phyloP scores from a whole-genome alignment of 2,329 filamentous ascomycete genomes.

The Claviceps sorghi region DNA sequence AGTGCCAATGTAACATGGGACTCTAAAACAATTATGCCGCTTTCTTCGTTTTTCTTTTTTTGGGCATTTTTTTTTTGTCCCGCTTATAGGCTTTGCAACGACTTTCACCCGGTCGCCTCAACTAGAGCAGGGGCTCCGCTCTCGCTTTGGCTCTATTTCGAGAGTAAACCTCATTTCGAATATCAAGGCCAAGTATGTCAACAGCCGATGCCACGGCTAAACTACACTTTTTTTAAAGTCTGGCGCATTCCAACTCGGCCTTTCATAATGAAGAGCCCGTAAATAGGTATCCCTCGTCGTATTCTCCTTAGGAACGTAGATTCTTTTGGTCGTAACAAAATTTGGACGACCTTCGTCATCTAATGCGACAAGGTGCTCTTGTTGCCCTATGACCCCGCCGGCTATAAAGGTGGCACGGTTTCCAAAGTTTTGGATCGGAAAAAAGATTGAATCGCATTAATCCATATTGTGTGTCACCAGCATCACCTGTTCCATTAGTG shows the following conservation, averaged over 20 bases:
- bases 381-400: slow-evolving; percentile 55
- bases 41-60: background rate
- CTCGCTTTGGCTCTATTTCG: slow-evolving; percentile 14
- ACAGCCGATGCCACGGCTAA: background rate
- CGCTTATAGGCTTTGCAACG: slow-evolving; percentile 12
- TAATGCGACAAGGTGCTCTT: slow-evolving; percentile 56
- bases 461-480: slow-evolving; percentile 56
- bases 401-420: slow-evolving; percentile 44
- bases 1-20: background rate
- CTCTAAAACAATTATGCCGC: background rate
- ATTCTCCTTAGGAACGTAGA: slow-evolving; percentile 41
- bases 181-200: slow-evolving; percentile 27
- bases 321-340: slow-evolving; percentile 46
- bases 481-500: slow-evolving; percentile 51
- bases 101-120: slow-evolving; percentile 16
- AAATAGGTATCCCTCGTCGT: slow-evolving; percentile 37
- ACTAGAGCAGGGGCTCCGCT: slow-evolving; percentile 23
- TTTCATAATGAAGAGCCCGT: slow-evolving; percentile 28
- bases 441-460: slow-evolving; percentile 45
- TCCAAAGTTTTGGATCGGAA: slow-evolving; percentile 42
- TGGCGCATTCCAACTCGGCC: slow-evolving; percentile 7
- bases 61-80: background rate
- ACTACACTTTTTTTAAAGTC: too few relatives aligned
- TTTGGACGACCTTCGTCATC: slow-evolving; percentile 39
- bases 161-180: slow-evolving; percentile 30